Base-by-base conservation (phyloP, 345 rosid genomes). In the Streptanthus diversifolius region DNA sequence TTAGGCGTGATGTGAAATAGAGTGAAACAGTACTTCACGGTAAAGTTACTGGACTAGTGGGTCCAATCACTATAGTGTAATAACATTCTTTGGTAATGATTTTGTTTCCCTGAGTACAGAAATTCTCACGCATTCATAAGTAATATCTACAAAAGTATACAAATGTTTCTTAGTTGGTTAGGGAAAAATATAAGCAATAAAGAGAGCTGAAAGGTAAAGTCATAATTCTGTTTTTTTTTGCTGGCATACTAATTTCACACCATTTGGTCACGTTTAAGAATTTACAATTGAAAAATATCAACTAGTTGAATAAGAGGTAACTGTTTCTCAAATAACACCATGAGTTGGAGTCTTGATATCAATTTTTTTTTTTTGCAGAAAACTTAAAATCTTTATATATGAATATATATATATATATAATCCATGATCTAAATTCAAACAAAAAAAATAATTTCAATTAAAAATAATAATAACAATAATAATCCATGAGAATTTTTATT, bases 31-130 rank as follows among this genome's bases (percentile, higher is more conserved):
- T 55, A 3, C 3, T 30, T 55, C 3, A 33, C 7, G 15, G 27
- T 43, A 30, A 51, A 51, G 36, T 45, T 33, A 59, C 21, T 22
- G 8, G 17, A 73, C 12, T 33, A 35, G 61, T 66, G 66, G 72
- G 53, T 58, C 67, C 72, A 29, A 57, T 29, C 14, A 48, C 5
- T 37, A 49, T 7, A 61, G 75, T 35, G 5, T 24, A 51, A 7
- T 37, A 24, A 67, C 53, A 68, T 60, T 61, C 57, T 17, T 24
- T 61, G 53, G 70, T 25, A 53, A 75, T 75, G 65, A 68, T 75
- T 67, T 67, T 75, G 73, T 68, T 51, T 75, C 48, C 63, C 39
- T 37, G 39, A 62, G 58, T 52, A 17, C 10, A 19, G 32, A 41
- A 52, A 11, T 9, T 2, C 10, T 35, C n/a, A 68, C 24, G 30